Conservation (phyloP, 1,284 basidiomycete genomes). For the Cutaneotrichosporon arboriforme region DNA sequence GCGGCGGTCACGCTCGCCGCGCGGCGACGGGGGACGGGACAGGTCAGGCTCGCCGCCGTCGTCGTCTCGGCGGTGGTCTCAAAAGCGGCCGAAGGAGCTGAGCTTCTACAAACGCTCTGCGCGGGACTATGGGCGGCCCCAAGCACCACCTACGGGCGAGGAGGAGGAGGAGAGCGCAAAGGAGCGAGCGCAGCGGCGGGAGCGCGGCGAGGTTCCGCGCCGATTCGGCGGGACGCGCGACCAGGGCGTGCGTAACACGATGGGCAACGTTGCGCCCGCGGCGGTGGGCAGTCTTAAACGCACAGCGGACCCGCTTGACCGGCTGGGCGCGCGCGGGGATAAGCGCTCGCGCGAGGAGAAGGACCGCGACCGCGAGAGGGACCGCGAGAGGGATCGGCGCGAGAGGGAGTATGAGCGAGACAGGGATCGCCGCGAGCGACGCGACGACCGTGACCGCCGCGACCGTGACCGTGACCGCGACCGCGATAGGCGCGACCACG, state of each 20-base stretch:
- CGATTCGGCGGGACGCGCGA: slow-evolving; percentile 42
- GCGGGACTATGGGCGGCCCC: slow-evolving; percentile 7
- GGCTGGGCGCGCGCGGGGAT: slow-evolving; percentile 24
- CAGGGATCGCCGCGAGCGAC: slow-evolving; percentile 2
- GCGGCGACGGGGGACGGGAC: too few relatives aligned
- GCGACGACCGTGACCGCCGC: slow-evolving; percentile 4
- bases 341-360: slow-evolving; percentile 6
- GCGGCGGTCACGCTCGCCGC: too few relatives aligned
- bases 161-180: slow-evolving; percentile 28
- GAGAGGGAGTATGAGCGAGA: slow-evolving; percentile 8
- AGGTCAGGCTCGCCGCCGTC: neutral
- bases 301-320: slow-evolving; percentile 35
- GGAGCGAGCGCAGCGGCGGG: slow-evolving; percentile 35
- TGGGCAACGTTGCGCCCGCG: slow-evolving; percentile 25
- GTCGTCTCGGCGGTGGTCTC: slow-evolving; percentile 4
- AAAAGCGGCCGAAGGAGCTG: slow-evolving; percentile 39
- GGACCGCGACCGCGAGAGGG: slow-evolving; percentile 9
- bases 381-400: slow-evolving; percentile 13
- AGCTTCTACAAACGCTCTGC: slow-evolving; percentile 48
- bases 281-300: slow-evolving; percentile 35
- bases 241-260: slow-evolving; percentile 43
- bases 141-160: neutral
- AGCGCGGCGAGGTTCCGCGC: slow-evolving; percentile 39
- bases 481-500: neutral
- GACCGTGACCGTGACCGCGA: slow-evolving; percentile 19